Evolutionary conservation across 2,329 filamentous ascomycete genomes (phyloP).

Genomic region (Fusarium tjaetaba): DNA sequence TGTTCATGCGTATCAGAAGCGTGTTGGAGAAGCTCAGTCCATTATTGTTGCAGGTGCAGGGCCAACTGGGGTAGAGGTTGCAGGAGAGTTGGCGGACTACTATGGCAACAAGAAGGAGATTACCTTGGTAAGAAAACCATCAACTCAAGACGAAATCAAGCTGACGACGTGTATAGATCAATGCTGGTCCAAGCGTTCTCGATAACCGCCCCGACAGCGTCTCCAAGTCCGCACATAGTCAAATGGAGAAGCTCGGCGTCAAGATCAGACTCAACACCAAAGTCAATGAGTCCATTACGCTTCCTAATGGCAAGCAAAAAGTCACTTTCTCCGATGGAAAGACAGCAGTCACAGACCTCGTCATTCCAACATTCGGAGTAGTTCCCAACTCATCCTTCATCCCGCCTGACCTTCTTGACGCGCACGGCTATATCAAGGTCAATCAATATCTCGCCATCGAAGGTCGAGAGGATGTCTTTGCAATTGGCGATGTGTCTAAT

Average conservation of each 20-base stretch:
- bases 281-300: neutral
- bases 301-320: neutral
- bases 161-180: neutral
- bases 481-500: neutral
- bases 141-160: accelerated
- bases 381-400: neutral
- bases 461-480: neutral
- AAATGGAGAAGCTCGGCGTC: neutral
- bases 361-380: neutral
- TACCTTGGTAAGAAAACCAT: neutral
- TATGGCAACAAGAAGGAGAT: neutral
- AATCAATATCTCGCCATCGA: neutral
- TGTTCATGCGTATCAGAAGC: neutral
- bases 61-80: neutral
- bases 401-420: neutral
- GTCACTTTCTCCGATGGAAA: neutral
- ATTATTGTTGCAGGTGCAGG: neutral
- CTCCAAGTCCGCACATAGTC: neutral
- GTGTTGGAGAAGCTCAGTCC: neutral
- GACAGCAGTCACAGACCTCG: neutral
- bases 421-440: neutral
- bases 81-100: neutral
- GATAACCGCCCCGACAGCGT: neutral
- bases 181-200: neutral
- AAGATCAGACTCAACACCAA: neutral